Percentiles rank a stretch among this genome's conserved stretches.
Conservation (phyloP, 1,284 basidiomycete species). For the Tylopilus sp. region DNA sequence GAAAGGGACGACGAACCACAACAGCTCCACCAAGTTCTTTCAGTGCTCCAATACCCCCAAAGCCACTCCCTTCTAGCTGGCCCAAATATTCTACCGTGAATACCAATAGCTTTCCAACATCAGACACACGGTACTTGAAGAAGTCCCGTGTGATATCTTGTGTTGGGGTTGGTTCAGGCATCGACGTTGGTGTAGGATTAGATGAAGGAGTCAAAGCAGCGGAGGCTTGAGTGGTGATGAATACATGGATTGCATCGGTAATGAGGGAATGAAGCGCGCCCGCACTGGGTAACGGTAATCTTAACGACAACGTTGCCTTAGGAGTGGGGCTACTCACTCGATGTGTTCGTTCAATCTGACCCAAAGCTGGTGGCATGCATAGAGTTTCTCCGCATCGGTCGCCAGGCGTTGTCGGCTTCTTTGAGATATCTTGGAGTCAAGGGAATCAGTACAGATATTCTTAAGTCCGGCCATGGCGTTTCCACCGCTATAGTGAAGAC, state of each 20-base stretch:
- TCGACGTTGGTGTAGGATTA: constrained; percentile 8
- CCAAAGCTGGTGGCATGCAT: constrained; percentile 84
- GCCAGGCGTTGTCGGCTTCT: constrained; percentile 71
- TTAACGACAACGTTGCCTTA: constrained; percentile 4
- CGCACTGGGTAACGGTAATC: constrained; percentile 33
- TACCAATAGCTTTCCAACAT: constrained; percentile 55
- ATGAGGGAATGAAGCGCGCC: constrained; percentile 55
- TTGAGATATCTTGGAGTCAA: constrained; percentile 66
- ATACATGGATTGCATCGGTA: constrained; percentile 60
- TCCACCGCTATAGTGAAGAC: not conserved
- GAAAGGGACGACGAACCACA: constrained; percentile 45
- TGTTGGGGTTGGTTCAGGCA: constrained; percentile 34
- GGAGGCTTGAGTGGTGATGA: constrained; percentile 61
- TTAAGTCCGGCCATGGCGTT: not conserved
- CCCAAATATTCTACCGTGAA: constrained; percentile 44
- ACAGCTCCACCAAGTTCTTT: constrained; percentile 46
- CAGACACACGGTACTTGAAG: constrained; percentile 70
- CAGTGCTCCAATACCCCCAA: constrained; percentile 22
- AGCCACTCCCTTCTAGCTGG: constrained; percentile 28
- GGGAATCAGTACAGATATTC: constrained; percentile 8
- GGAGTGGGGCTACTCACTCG: constrained; percentile 42
- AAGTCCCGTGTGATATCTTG: constrained; percentile 81
- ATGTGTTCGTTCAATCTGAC: constrained; percentile 69
- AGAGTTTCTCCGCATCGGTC: constrained; percentile 87
- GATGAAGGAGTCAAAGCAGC: constrained; percentile 39